Base-by-base conservation (phyloP, 2,329 filamentous ascomycete genomes). In the Rhinocladiella mackenziei region DNA sequence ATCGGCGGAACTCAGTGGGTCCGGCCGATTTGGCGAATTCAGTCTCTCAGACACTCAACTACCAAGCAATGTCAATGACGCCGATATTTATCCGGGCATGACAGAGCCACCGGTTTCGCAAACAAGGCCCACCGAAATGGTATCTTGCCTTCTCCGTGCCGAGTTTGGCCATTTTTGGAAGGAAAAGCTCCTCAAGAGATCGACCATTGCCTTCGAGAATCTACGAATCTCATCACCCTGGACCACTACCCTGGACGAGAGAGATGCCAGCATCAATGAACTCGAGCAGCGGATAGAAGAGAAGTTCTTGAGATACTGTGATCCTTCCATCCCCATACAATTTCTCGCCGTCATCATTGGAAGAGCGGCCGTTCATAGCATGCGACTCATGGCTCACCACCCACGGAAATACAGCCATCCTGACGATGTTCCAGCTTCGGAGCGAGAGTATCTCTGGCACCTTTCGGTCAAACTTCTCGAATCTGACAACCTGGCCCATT, bases 131-230 rank as follows among this genome's bases (percentile, higher is more conserved):
- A 78, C 77, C 0, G 77, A 81, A 30, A 8, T 67, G 80, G 50
- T 72, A 76, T 3, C 76, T 74, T 4, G 80, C 81, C 56, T 77
- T 79, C 46, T 77, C 80, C 56, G 79, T 75, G 1, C 76, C 74
- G 32, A 78, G 81, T 49, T 75, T 74, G 7, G 76, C 73, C 1
- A 79, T 81, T 39, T 61, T 70, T 9, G 70, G 76, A 43, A 44
- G 39, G 43, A 55, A 25, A 55, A 53, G 40, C 26, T 44, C 15
- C 10, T 15, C 11, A 15, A 50, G 29, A 50, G 46, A 19, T 36
- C 40, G 25, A 39, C 2, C 20, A 23, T 49, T 5, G 28, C 32
- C 6, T 13, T 47, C 9, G 45, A 49, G 34, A 41, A 46, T 15
- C 48, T 35, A 48, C 54, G 13, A 41, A 48, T 32, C 22, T 42